Base-by-base conservation (phyloP, 768 basidiomycete species). In the Rhodotorula taiwanensis region DNA sequence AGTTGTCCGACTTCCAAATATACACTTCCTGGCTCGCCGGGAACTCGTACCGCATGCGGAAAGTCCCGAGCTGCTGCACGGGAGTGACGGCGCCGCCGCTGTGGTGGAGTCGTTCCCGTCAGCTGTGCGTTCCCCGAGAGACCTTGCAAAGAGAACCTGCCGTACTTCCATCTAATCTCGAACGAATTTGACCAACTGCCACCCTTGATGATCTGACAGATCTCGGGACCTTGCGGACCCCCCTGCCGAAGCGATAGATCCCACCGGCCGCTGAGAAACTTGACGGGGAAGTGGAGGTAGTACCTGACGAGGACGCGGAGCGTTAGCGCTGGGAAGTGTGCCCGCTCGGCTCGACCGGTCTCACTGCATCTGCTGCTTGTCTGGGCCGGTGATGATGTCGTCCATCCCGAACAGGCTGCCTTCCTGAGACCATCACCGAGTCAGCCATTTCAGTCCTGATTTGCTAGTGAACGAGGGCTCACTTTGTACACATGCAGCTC, bases 381-480 rank as follows among this genome's bases (percentile, higher is more conserved):
- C 59, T 3, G 33, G 34, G 5, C 59, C 59, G 9, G 59, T 60
- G 33, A 62, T 42, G 42, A 62, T 42, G 33, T 62, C 60, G 33
- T 62, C 54, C 42, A 27, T 33, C 11, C 23, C 23, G 33, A 34
- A 62, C 16, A 36, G 2, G 5, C 50, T 34, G 3, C 4, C 9
- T 9, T 27, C 36, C 36, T 39, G 16, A 39, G 13, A 10, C 15
- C 9, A 20, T 14, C 48, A 16, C 15, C 28, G 4, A 34, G 44
- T 49, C 53, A 60, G 44, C 47, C 58, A 14, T 60, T 44, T 18
- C n/a, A 47, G 10, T 28, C 30, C 16, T 47, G 8, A 4, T 21
- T 27, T 2, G 5, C 4, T 21, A 18, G 49, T 21, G 31, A n/a
- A 6, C 8, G 31, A 21, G 27, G 33, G 14, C 4, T 44, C 43